Base-by-base conservation (phyloP, 208 protist genomes). In the Leishmania gerbilli region DNA sequence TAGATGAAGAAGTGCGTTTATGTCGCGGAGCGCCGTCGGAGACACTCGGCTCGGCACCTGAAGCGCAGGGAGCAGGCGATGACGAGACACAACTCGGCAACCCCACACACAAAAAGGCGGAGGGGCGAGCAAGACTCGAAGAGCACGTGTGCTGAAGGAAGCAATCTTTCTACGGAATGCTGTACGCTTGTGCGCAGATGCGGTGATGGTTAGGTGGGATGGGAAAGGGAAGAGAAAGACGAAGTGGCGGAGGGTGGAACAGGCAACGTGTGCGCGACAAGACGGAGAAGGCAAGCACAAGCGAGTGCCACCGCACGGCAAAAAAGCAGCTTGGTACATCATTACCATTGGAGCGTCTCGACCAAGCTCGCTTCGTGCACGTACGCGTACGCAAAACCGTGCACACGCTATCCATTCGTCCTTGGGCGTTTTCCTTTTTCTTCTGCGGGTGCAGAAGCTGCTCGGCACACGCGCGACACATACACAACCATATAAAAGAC, bases 211-310 rank as follows among this genome's bases (percentile, higher is more conserved):
- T 24, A 31, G 9, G n/a, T 31, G 69, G 11, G 69, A 34, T 34
- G 69, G 45, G 21, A 77, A 76, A 58, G 31, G 42, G 58, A 78
- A 49, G n/a, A 56, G 45, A 9, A 24, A 69, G 69, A 34, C 13
- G 71, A 37, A 56, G 15, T 24, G 37, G 19, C 9, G 62, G 45
- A 51, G 37, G 58, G 56, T 21, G 49, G 47, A 62, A 8, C 49
- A 80, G 53, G 78, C 19, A 67, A 82, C 65, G 34, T 82, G 53
- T 15, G 51, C 8, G 51, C n/a, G 7, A 53, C 24, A 74, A 17
- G 24, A 53, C 37, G 37, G 24, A 55, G 68, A 53, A 19, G 11
- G 9, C 27, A 31, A 34, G 68, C 45, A 74, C 21, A n/a, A 71
- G 21, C 67, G 34, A 45, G 67, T 53, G 27, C 40, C 68, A 37